Conservation (phyloP, 352 stramenopile species). For the Phytophthora foliorum region DNA sequence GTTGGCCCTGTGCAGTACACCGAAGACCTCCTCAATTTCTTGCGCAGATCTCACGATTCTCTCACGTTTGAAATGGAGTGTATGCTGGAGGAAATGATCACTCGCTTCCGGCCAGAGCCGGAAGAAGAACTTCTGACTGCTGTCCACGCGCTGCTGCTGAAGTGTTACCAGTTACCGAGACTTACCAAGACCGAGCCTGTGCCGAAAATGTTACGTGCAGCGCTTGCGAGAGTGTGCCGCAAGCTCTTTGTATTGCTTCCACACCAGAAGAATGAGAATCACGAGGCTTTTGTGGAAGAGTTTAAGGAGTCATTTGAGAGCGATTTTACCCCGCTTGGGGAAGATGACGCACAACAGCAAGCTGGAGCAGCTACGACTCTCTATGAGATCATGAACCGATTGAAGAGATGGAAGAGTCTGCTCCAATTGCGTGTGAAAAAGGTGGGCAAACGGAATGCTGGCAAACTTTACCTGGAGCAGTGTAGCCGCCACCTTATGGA, state of each 20-base stretch:
- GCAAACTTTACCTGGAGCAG: constrained; percentile 85
- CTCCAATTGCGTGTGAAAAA: constrained; percentile 87
- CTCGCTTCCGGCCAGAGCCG: constrained; percentile 96
- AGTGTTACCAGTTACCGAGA: constrained; percentile 91
- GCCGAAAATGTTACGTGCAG: constrained; percentile 91
- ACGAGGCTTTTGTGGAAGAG: constrained; percentile 88
- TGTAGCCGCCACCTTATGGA: constrained; percentile 92
- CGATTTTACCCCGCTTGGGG: constrained; percentile 73
- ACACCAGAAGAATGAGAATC: constrained; percentile 91
- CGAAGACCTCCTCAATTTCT: constrained; percentile 95
- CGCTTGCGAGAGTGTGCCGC: constrained; percentile 91
- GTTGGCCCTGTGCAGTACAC: constrained; percentile 91
- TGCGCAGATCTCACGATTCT: constrained; percentile 91
- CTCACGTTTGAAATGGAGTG: constrained; percentile 97
- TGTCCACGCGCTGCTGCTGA: constrained; percentile 96
- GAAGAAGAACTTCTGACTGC: constrained; percentile 98
- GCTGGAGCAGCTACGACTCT: constrained; percentile 57
- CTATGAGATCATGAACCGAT: constrained; percentile 88
- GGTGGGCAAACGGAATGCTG: constrained; percentile 71
- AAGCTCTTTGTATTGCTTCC: constrained; percentile 92
- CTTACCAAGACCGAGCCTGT: constrained; percentile 84
- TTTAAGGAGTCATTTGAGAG: constrained; percentile 90
- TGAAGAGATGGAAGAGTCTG: constrained; percentile 94
- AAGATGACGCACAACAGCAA: constrained; percentile 37
- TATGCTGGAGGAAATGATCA: constrained; percentile 99